Evolutionary conservation across 495 filamentous ascomycete genomes (phyloP).

Genomic region (Neurospora hispaniola): DNA sequence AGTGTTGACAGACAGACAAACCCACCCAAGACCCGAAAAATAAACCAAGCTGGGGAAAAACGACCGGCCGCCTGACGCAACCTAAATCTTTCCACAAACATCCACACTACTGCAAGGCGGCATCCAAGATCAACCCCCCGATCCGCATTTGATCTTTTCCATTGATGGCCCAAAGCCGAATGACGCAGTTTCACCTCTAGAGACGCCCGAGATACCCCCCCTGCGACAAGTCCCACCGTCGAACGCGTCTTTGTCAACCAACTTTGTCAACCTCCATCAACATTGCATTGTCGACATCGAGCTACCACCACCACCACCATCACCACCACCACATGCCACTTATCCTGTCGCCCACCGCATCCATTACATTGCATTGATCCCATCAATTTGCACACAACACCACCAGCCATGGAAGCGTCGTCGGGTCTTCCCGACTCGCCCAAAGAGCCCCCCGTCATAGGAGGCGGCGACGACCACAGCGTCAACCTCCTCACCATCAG

Average conservation of each 20-base stretch:
- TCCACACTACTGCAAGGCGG: neutral
- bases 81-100: neutral
- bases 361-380: conserved; percentile 11
- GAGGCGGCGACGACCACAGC: neutral
- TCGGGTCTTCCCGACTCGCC: conserved; percentile 18
- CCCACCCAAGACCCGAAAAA: neutral
- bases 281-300: neutral
- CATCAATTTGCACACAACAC: conserved; percentile 3
- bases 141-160: neutral
- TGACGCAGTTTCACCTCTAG: neutral
- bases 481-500: neutral
- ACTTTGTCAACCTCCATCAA: neutral
- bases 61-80: neutral
- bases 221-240: neutral
- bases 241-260: neutral
- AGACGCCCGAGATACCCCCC: neutral
- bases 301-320: neutral
- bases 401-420: conserved; percentile 10
- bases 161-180: neutral
- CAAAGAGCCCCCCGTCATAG: conserved; percentile 20
- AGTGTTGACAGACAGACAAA: neutral
- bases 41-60: neutral
- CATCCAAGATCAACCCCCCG: neutral
- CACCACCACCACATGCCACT: no score
- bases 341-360: conserved; percentile 1